Base-by-base conservation (phyloP, 495 filamentous ascomycete species). In the Penicillium parvum region DNA sequence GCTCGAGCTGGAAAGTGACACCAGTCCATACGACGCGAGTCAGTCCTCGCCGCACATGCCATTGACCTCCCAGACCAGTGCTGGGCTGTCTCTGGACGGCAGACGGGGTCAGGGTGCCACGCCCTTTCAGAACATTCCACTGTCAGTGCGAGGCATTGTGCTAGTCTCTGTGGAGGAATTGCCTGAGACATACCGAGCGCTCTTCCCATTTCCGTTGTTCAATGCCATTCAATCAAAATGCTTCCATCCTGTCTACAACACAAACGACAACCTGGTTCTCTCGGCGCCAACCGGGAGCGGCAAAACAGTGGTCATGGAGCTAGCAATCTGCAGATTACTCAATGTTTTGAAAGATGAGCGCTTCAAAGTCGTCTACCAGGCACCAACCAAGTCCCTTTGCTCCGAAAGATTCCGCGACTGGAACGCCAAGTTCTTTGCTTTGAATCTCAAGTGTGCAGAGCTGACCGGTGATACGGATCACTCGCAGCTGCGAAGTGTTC, bases 311-410 rank as follows among this genome's bases (percentile, higher is more conserved):
- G 75, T 97, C 15, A 76, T 97, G 33, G 92, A 98, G 59, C 72
- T 98, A 16, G 91, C 92, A 3, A 91, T 98, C 37, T 96, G 90
- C 66, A 81, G 79, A 47, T 68, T 95, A 5, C 74, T 86, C 8
- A 74, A 77, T 29, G 70, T 63, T 10, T 68, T 80, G 37, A 74
- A 73, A 36, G 79, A 75, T 37, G 80, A 83, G 38, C 76, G 83
- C 25, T 94, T 84, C 76, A 97, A 97, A 68, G 84, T 96, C 42
- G 79, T 98, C 7, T 98, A 98, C 49, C 88, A 92, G 68, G 92
- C 92, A 6, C 92, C 92, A 0, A 96, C 88, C 0, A 97, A 96
- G 49, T 86, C 92, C 1, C 77, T 98, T 3, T 98, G 92, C 53
- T 76, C 87, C 0, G 92, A 98, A 63, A 71, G 86, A 32, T 75